phyloP scores from a whole-genome alignment of 768 basidiomycete species.

The Leccinum subgranulosum region DNA sequence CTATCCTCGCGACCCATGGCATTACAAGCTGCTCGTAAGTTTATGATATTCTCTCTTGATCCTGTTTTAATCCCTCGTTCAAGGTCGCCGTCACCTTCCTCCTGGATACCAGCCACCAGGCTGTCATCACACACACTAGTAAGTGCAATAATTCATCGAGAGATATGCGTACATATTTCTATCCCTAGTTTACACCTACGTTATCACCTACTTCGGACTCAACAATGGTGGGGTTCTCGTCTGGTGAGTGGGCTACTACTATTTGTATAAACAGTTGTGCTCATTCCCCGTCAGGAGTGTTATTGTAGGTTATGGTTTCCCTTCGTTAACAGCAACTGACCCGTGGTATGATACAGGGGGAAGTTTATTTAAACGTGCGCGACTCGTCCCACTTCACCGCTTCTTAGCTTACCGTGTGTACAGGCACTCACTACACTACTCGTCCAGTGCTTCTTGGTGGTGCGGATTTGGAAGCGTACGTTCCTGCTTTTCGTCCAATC shows the following conservation, averaged over 20 bases:
- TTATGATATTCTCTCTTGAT: not conserved
- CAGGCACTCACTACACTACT: conserved; percentile 44
- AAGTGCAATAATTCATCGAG: conserved; percentile 2
- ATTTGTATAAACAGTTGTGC: not conserved
- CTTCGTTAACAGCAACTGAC: conserved; percentile 4
- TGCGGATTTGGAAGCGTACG: conserved; percentile 49
- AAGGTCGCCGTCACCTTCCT: conserved; percentile 50
- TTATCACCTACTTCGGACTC: conserved; percentile 39
- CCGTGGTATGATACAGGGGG: conserved; percentile 31
- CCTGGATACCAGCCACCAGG: conserved; percentile 53
- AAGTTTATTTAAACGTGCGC: conserved; percentile 47
- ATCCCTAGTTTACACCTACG: conserved; percentile 44
- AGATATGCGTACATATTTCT: not conserved
- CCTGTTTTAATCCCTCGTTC: not conserved
- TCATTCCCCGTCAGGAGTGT: conserved; percentile 20
- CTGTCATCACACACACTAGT: conserved; percentile 51
- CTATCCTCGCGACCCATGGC: conserved; percentile 49
- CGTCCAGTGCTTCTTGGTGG: conserved; percentile 53
- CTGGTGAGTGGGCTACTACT: conserved; percentile 35
- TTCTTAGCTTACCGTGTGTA: not conserved
- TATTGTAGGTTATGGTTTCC: conserved; percentile 12
- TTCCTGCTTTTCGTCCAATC: not conserved
- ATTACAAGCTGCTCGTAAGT: conserved; percentile 44
- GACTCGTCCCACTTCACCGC: not conserved
- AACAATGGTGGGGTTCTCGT: conserved; percentile 32